A percentile compares a stretch with the other conserved stretches of the same genome.
Evolutionary conservation across 805 yeast genomes (phyloP).

Genomic region (Candida nitratophila): DNA sequence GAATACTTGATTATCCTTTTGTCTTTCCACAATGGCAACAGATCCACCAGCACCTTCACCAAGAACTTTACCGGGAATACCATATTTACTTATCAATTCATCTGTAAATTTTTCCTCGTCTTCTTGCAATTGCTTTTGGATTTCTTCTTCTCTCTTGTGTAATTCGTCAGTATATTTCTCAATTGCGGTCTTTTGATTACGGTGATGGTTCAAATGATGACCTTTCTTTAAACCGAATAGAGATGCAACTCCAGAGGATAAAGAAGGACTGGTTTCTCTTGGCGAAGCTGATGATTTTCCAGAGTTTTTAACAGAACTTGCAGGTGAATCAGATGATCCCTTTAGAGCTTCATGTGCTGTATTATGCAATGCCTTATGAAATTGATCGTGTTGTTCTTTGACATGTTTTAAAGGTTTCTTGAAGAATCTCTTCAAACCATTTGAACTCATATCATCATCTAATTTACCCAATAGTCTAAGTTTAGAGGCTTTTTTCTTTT

Average conservation of each 20-base stretch:
- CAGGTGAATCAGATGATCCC: background rate
- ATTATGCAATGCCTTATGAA: conserved; percentile 8
- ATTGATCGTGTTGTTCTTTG: conserved; percentile 13
- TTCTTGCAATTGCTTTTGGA: background rate
- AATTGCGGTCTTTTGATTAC: background rate
- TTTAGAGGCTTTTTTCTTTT: background rate
- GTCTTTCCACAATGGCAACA: conserved; percentile 68
- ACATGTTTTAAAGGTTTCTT: conserved; percentile 2
- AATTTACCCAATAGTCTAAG: background rate
- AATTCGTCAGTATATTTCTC: background rate
- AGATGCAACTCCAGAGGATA: background rate
- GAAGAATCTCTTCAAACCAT: conserved; percentile 37
- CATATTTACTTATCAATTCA: conserved; percentile 55
- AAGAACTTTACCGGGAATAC: conserved; percentile 61
- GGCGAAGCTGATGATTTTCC: no score
- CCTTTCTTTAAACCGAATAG: background rate
- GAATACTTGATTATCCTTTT: conserved; percentile 52
- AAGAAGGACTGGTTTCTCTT: background rate
- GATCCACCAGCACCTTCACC: conserved; percentile 97
- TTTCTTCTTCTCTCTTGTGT: background rate
- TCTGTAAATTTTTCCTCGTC: conserved; percentile 15
- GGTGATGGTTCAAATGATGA: background rate
- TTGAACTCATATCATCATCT: conserved; percentile 1
- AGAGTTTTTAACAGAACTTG: background rate
- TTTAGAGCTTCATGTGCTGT: background rate